Conservation (phyloP, 1,139 yeast species). For the Yamadazyma aaseri region DNA sequence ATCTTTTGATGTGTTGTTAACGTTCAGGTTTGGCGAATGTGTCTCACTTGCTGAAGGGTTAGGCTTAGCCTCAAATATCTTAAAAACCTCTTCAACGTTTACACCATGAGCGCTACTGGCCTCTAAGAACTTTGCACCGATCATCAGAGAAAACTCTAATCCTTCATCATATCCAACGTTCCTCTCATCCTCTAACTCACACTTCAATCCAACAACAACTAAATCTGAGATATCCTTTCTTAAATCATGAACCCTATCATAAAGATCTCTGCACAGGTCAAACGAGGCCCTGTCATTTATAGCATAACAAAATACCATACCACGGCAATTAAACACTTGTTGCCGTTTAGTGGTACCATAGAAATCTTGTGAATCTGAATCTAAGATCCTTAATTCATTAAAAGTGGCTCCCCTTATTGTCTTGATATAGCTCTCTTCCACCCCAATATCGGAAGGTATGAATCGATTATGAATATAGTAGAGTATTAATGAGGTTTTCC, state of each 20-base stretch:
- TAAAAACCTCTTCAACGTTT: slow-evolving; percentile 28
- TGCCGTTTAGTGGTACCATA: slow-evolving; percentile 26
- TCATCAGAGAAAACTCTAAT: slow-evolving; percentile 21
- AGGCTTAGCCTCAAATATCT: slow-evolving; percentile 20
- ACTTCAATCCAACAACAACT: slow-evolving; percentile 32
- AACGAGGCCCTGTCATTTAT: slow-evolving; percentile 28
- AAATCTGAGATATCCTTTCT: slow-evolving; percentile 26
- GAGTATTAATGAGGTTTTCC: slow-evolving; percentile 31
- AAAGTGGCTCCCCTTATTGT: slow-evolving; percentile 17
- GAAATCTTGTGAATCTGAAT: slow-evolving; percentile 25
- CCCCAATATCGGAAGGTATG: slow-evolving; percentile 21
- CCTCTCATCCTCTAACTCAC: slow-evolving; percentile 26
- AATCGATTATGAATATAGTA: slow-evolving; percentile 24
- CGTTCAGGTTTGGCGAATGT: neutral
- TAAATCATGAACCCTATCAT: slow-evolving; percentile 20
- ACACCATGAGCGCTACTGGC: slow-evolving; percentile 25
- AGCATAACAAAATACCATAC: slow-evolving; percentile 33
- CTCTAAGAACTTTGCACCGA: slow-evolving; percentile 33
- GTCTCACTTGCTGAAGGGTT: neutral
- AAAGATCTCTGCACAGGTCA: slow-evolving; percentile 26
- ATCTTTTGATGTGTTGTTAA: neutral
- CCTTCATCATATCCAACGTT: slow-evolving; percentile 33
- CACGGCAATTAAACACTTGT: slow-evolving; percentile 30
- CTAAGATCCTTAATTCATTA: slow-evolving; percentile 30
- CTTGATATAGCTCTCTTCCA: slow-evolving; percentile 34